Evolutionary conservation across 495 filamentous ascomycete genomes (phyloP).

Genomic region (Aspergillus mulundensis): DNA sequence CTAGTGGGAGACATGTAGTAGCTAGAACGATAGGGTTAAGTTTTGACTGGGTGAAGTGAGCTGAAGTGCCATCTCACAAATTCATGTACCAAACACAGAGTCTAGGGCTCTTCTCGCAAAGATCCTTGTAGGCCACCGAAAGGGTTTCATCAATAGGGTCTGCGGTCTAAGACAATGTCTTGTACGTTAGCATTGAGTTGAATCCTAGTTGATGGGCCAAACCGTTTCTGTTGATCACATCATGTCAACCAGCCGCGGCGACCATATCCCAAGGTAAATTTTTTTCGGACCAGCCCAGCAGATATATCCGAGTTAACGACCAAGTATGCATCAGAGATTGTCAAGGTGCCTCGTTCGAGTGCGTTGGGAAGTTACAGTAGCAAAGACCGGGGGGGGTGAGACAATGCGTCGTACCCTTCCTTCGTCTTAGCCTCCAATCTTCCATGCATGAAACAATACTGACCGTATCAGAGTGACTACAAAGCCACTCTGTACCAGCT

Average conservation of each 20-base stretch:
- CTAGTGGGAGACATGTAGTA: background rate
- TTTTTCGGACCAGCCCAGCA: background rate
- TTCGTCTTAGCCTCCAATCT: constrained; percentile 40
- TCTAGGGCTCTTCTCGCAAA: background rate
- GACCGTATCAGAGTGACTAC: constrained; percentile 57
- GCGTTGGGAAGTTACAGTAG: constrained; percentile 81
- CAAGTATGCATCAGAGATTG: background rate
- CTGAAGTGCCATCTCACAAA: background rate
- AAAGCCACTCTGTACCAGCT: constrained; percentile 25
- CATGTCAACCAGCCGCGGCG: no score
- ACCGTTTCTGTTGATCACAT: background rate
- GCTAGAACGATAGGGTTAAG: background rate
- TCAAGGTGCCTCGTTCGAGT: constrained; percentile 52
- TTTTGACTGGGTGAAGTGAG: background rate
- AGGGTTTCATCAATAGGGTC: background rate
- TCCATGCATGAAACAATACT: background rate
- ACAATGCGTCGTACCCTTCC: constrained; percentile 67
- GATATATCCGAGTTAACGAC: background rate
- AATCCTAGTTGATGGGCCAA: no score
- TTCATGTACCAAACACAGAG: background rate
- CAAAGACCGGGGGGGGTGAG: constrained; percentile 72
- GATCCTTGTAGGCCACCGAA: background rate
- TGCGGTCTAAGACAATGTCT: background rate
- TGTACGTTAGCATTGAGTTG: background rate
- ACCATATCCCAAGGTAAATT: constrained; percentile 2